Evolutionary conservation across 768 basidiomycete species (phyloP).

Genomic region (Boletus subparvulus): DNA sequence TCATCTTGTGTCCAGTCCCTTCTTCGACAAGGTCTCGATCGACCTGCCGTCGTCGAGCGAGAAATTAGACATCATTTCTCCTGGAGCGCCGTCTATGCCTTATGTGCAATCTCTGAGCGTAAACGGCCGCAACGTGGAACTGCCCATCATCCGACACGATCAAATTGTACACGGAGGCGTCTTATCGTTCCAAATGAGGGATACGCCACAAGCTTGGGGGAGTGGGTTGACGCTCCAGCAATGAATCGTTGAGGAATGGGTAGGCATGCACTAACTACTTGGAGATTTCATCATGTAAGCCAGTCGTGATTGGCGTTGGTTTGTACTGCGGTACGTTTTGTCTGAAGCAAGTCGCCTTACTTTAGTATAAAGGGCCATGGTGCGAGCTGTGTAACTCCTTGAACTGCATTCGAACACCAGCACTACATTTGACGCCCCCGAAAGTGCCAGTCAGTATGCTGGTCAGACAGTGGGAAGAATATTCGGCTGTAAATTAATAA

Average conservation of each 20-base stretch:
- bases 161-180: constrained; percentile 57
- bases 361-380: too few species aligned
- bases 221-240: neutral
- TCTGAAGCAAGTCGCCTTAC: neutral
- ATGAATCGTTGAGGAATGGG: neutral
- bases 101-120: constrained; percentile 62
- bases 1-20: constrained; percentile 36
- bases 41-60: constrained; percentile 43
- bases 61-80: constrained; percentile 50
- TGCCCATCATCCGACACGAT: constrained; percentile 58
- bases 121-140: constrained; percentile 45
- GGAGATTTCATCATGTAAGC: neutral
- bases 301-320: neutral
- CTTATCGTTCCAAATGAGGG: constrained; percentile 67
- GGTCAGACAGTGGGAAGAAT: too few species aligned
- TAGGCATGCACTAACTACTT: neutral
- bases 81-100: constrained; percentile 55
- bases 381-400: too few species aligned
- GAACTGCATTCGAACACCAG: too few species aligned
- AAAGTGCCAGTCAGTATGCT: too few species aligned
- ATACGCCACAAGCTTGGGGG: constrained; percentile 46
- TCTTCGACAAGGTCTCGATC: constrained; percentile 55
- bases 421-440: too few species aligned
- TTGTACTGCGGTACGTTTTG: neutral
- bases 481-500: too few species aligned